phyloP scores from a whole-genome alignment of 208 protist species.

The Lotmaria passim region DNA sequence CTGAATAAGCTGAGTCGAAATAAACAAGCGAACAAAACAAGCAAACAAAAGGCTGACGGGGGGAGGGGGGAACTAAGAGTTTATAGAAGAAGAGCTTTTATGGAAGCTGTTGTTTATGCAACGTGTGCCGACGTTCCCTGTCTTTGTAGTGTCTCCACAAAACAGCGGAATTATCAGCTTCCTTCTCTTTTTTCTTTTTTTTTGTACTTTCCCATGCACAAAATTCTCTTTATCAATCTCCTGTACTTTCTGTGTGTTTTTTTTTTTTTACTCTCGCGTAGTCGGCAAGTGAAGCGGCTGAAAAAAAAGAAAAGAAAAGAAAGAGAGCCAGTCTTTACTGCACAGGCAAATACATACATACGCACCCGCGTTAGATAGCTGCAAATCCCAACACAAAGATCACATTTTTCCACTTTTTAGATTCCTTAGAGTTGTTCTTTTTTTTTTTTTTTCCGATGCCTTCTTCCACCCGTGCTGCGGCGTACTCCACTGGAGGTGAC shows the following conservation, averaged over 20 bases:
- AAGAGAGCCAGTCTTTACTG: too few relatives aligned
- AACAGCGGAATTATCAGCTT: too few relatives aligned
- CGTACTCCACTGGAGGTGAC: not conserved
- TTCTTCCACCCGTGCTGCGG: not conserved
- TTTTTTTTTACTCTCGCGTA: too few relatives aligned
- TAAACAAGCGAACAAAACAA: not conserved
- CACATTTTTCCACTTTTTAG: conserved; percentile 8
- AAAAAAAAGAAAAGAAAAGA: not conserved
- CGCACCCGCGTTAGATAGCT: too few relatives aligned
- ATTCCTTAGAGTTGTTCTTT: not conserved
- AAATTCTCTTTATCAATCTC: not conserved
- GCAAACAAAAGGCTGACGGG: too few relatives aligned
- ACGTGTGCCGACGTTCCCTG: not conserved
- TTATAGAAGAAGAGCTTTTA: too few relatives aligned
- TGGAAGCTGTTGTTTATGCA: too few relatives aligned
- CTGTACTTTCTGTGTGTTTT: not conserved
- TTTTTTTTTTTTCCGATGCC: not conserved
- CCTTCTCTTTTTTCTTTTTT: conserved; percentile 9
- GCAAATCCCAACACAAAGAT: not conserved
- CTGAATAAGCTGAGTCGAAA: too few relatives aligned
- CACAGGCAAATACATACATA: too few relatives aligned
- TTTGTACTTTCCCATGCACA: not conserved
- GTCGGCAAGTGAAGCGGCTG: too few relatives aligned
- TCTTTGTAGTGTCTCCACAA: not conserved
- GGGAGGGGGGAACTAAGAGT: too few relatives aligned